These are phyloP conservation scores for Emmonsiellopsis sp. DNA, from an alignment of 2,329 filamentous ascomycete species.

Conservation along the genomic window DNA sequence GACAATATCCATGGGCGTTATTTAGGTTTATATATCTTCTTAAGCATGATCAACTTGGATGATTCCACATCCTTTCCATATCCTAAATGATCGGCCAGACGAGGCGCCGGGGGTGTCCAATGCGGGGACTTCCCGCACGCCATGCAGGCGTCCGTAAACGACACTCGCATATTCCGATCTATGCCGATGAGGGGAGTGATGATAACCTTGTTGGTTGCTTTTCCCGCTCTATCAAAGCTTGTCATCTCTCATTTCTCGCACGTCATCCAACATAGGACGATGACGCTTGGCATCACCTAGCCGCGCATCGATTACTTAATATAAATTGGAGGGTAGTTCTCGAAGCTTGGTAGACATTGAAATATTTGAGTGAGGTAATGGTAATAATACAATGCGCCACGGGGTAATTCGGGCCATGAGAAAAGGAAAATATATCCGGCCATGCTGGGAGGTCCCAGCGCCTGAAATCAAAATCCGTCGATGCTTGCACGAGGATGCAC, in stretches of 20 bases:
- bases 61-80: neutral
- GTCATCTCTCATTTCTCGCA: neutral
- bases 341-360: neutral
- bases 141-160: neutral
- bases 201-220: neutral
- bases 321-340: no score
- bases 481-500: no score
- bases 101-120: no score
- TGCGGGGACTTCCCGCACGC: no score
- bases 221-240: neutral
- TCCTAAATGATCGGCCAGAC: no score
- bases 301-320: no score
- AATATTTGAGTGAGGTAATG: neutral
- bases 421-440: neutral
- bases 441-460: no score
- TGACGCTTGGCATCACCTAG: neutral
- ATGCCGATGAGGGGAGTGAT: neutral
- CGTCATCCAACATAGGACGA: neutral
- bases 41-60: neutral
- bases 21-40: no score
- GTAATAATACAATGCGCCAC: neutral
- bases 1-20: no score
- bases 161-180: neutral
- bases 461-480: no score
- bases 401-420: neutral